These are phyloP conservation scores for Torrubiellomyces zombiae DNA, from an alignment of 2,329 filamentous ascomycete genomes.

Conservation along the genomic window DNA sequence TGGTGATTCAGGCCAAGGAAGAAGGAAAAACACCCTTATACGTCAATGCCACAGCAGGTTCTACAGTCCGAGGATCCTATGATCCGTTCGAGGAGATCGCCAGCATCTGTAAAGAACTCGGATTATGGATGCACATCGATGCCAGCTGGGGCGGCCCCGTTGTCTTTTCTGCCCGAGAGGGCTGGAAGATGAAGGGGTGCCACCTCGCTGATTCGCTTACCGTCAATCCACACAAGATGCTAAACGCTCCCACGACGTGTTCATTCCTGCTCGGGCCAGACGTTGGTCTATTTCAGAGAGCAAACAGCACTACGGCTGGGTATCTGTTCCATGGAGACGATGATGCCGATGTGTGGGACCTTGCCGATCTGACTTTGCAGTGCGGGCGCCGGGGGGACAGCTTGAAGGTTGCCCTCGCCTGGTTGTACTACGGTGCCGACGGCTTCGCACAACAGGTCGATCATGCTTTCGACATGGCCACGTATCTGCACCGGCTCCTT, in stretches of 20 bases:
- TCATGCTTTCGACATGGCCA: slow-evolving; percentile 54
- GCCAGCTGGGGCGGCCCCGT: slow-evolving; percentile 80
- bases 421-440: slow-evolving; percentile 70
- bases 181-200: slow-evolving; percentile 48
- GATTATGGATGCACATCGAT: slow-evolving; percentile 86
- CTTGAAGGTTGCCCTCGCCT: slow-evolving; percentile 74
- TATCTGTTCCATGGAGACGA: slow-evolving; percentile 60
- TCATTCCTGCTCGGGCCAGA: slow-evolving; percentile 74
- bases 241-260: slow-evolving; percentile 79
- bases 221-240: slow-evolving; percentile 95
- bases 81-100: slow-evolving; percentile 62
- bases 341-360: slow-evolving; percentile 56
- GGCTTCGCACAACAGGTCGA: slow-evolving; percentile 60
- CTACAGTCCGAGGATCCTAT: slow-evolving; percentile 80
- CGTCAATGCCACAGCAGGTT: slow-evolving; percentile 89
- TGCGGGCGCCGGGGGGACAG: slow-evolving; percentile 77
- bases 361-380: slow-evolving; percentile 85
- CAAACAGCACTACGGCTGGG: slow-evolving; percentile 74
- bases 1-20: slow-evolving; percentile 42
- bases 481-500: slow-evolving; percentile 48
- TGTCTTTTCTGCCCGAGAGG: slow-evolving; percentile 53
- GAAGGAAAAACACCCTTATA: slow-evolving; percentile 75
- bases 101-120: slow-evolving; percentile 50
- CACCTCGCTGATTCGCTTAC: slow-evolving; percentile 68
- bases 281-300: slow-evolving; percentile 57